phyloP scores from a whole-genome alignment of 169 alveolate genomes.

The Plasmodium yoelii region DNA sequence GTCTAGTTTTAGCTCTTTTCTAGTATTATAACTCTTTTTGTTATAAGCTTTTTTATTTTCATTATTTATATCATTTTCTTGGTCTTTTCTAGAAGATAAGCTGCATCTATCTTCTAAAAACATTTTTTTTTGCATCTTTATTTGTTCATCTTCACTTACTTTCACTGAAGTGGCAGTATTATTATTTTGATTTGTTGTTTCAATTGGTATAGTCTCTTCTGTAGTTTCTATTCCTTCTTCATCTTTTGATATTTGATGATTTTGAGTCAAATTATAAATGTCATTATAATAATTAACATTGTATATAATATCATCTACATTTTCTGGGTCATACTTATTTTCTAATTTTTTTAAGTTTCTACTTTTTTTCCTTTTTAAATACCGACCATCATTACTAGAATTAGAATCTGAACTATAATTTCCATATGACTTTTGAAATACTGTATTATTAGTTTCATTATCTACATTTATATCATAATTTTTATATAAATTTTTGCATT shows the following conservation, averaged over 20 bases:
- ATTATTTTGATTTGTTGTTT: background rate
- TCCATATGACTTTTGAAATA: conserved; percentile 34
- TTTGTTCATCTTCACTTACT: too few relatives aligned
- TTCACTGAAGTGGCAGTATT: too few relatives aligned
- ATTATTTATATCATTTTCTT: background rate
- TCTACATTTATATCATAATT: conserved; percentile 40
- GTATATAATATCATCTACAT: conserved; percentile 37
- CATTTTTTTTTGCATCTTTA: too few relatives aligned
- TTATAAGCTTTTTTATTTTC: too few relatives aligned
- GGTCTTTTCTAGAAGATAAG: background rate
- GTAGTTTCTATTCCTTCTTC: background rate
- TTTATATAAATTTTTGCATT: conserved; percentile 48
- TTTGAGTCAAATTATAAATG: conserved; percentile 27
- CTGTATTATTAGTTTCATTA: background rate
- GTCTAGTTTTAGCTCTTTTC: background rate
- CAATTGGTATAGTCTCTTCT: too few relatives aligned
- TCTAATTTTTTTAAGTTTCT: background rate
- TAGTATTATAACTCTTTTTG: background rate
- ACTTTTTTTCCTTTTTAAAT: conserved; percentile 18
- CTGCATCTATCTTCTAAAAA: background rate
- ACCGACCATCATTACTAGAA: conserved; percentile 41
- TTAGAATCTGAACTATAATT: conserved; percentile 69
- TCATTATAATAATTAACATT: conserved; percentile 65
- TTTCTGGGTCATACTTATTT: conserved; percentile 24
- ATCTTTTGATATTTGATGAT: background rate